Evolutionary conservation across 2,329 filamentous ascomycete species (phyloP), one percentile per base, ranked within the genome.

Genomic region (Emericellopsis atlantica): DNA sequence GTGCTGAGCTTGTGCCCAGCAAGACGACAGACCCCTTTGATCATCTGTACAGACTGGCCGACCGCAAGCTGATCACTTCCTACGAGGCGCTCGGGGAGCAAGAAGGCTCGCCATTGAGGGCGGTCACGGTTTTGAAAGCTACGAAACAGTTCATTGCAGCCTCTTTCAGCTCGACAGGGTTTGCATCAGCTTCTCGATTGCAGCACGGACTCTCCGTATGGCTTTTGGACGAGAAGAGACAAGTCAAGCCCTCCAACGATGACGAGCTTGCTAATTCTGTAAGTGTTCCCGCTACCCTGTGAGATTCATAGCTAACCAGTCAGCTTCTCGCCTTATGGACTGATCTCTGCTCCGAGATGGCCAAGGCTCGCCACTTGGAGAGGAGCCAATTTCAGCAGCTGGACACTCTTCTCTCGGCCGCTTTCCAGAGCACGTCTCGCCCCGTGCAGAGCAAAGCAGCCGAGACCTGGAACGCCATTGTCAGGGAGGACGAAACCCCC

Each of bases 381-480:
- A 59, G 61, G 12, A 54, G 64, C 15, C 64, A 76, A 5, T 64
- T 80, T 10, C 62, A 61, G 8, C 55, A 64, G 1, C 57, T 87
- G 3, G 74, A 81, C 48, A 55, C 60, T 3, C 53, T 81, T 5
- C 53, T 81, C 14, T 70, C 66, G 34, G 67, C 71, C 10, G 73
- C 69, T 1, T 81, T 72, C 58, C 70, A 57, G 47, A 80, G 64
- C 62, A 80, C 64, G 56, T 82, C 70, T 52, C 61, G 53, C 43
- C 62, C 56, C 44, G 72, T 65, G 49, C 84, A 63, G 46, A 77
- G 59, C 56, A 66, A 53, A 52, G 61, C 69, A 15, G 59, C 65
- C 32, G 60, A 62, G 21, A 50, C 67, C 45, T 95, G 87, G 87
- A 89, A 88, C 48, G 55, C 60, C 0, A 72, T 79, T 0, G 87